These are phyloP conservation scores for Acanthamoeba lenticulata DNA, from an alignment of 208 protist species.

Conservation along the genomic window DNA sequence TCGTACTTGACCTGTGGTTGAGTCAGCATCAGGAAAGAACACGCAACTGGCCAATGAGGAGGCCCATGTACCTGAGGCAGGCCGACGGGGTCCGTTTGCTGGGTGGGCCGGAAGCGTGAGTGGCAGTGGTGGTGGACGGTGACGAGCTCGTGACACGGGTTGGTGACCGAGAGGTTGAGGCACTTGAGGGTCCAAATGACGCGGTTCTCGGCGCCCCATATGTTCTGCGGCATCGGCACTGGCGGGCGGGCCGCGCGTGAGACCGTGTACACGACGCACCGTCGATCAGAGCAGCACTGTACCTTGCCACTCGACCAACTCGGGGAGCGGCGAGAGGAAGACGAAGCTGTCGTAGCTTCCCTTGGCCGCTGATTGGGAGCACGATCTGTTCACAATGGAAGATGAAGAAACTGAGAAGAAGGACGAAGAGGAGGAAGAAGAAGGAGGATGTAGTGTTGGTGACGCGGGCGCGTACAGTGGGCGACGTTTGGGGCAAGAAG, in stretches of 20 bases:
- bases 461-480: not conserved
- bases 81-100: not conserved
- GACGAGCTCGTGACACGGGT: conserved; percentile 4
- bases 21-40: not conserved
- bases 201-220: conserved; percentile 2
- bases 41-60: not conserved
- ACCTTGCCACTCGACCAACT: not conserved
- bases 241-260: not conserved
- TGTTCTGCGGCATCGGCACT: conserved; percentile 2
- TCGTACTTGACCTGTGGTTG: not conserved
- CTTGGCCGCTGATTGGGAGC: not conserved
- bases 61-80: not conserved
- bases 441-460: not conserved
- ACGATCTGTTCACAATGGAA: not conserved
- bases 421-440: not conserved
- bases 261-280: not conserved
- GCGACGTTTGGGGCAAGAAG: not conserved
- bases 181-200: conserved; percentile 33
- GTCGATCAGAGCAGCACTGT: not conserved
- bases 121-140: conserved; percentile 22
- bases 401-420: not conserved
- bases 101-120: not conserved
- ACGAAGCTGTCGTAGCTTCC: not conserved
- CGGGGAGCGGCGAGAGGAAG: not conserved
- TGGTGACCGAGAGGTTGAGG: conserved; percentile 30